Base-by-base conservation (phyloP, 805 yeast genomes). In the Grigorovia humatica region DNA sequence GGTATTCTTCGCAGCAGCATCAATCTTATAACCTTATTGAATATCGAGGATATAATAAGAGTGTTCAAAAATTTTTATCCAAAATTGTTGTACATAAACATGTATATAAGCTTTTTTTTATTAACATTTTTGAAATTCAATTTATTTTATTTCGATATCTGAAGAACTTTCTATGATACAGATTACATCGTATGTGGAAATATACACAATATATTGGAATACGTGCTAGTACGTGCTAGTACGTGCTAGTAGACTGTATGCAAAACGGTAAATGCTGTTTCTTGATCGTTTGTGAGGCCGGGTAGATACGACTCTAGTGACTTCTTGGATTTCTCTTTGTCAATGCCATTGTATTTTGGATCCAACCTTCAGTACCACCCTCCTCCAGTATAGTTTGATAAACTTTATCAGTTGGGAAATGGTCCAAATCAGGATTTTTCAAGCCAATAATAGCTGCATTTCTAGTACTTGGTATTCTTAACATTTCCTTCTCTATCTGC, bases 331-430 rank as follows among this genome's bases (percentile, higher is more conserved):
- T 75, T 56, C 78, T 78, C 56, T 80, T 79, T 77, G 82, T 80
- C 61, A 89, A 70, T 0, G 79, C 74, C 81, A 87, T 78, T 2
- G 89, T 77, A 58, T 84, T 82, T 59, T 84, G 90, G 4, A 88
- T 84, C 96, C 96, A 90, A 1, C 90, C 87, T 53, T 83, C 88
- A 1, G 93, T 90, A 13, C 96, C 96, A 11, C 96, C 96, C 63
- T 88, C 95, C 59, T 78, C 71, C 5, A 79, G 76, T 18, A 91
- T 62, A 1, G 87, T 74, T 48, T 85, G 87, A 57, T 78, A 75
- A 1, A 84, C 53, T 68, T 72, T 58, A 68, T 61, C 64, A 2
- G 67, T 62, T 32, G 67, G 68, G 54, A 59, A 63, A 2, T 51
- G 43, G 3, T 52, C 46, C 11, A 66, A 57, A 11, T 59, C 52